A percentile compares a stretch with the other conserved stretches of the same genome.
phyloP scores from a whole-genome alignment of 306 rosid genomes.

The Mucuna pruriens region DNA sequence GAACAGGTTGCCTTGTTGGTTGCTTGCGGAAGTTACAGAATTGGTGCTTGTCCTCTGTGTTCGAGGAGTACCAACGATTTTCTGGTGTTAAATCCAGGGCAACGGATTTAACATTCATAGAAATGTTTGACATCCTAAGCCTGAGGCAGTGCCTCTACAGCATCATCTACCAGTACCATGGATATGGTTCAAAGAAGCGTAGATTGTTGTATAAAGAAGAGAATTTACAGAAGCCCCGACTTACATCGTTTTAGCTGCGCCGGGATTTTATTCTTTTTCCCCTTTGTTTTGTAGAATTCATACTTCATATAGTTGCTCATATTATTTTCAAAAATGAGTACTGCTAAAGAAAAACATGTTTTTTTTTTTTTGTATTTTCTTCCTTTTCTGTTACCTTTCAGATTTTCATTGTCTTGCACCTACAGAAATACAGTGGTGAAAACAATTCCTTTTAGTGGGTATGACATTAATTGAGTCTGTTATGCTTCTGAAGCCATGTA shows the following conservation, averaged over 20 bases:
- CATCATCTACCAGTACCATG: conserved; percentile 90
- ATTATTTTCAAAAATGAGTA: conserved; percentile 18
- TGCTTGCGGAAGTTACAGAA: conserved; percentile 92
- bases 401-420: conserved; percentile 19
- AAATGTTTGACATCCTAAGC: conserved; percentile 57
- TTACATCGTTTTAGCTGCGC: conserved; percentile 51
- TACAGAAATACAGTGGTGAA: conserved; percentile 1
- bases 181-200: conserved; percentile 81
- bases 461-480: not conserved
- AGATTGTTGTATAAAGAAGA: conserved; percentile 75
- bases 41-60: conserved; percentile 86
- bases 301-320: conserved; percentile 13
- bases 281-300: not conserved
- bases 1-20: conserved; percentile 92
- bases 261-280: conserved; percentile 5
- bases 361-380: not conserved
- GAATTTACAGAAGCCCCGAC: conserved; percentile 69
- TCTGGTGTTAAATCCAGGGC: conserved; percentile 78
- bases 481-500: conserved; percentile 21
- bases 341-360: conserved; percentile 1
- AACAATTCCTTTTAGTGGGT: not conserved
- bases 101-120: conserved; percentile 72
- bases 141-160: conserved; percentile 94
- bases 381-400: not conserved
- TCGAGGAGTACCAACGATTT: conserved; percentile 83